Evolutionary conservation across 768 basidiomycete species (phyloP).

Genomic region (Rhodocollybia butyracea): DNA sequence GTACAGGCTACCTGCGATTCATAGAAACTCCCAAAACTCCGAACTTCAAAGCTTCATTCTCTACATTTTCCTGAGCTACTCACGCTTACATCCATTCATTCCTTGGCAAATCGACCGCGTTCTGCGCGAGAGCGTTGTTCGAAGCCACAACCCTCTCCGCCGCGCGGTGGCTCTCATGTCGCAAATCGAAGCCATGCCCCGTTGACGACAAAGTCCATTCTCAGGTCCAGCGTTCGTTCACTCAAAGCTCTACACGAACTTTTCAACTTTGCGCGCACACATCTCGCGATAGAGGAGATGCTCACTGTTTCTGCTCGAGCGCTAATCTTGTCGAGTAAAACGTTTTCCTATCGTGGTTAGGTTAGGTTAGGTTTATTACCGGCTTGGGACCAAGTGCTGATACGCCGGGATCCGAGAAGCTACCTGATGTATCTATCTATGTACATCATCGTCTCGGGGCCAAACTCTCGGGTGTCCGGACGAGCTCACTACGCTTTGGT

Average conservation of each 20-base stretch:
- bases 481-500: no score
- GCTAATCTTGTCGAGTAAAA: constrained; percentile 65
- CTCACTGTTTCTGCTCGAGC: constrained; percentile 63
- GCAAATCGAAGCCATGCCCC: constrained; percentile 90
- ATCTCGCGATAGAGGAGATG: constrained; percentile 28
- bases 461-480: no score
- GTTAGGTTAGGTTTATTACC: no score
- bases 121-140: constrained; percentile 68
- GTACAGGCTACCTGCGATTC: no score
- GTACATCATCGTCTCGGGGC: no score
- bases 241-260: constrained; percentile 76
- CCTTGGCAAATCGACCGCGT: constrained; percentile 85
- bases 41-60: constrained; percentile 54
- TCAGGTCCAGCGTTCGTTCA: constrained; percentile 67
- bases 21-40: constrained; percentile 45
- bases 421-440: no score
- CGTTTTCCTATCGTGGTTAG: constrained; percentile 97
- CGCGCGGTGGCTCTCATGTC: constrained; percentile 84
- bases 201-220: constrained; percentile 73
- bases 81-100: constrained; percentile 50
- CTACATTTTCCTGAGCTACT: constrained; percentile 76
- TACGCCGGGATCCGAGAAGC: no score
- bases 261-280: background rate
- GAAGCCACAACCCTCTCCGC: constrained; percentile 67
- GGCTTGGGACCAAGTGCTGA: no score